These are phyloP conservation scores for Oligophagozyma castellii DNA, from an alignment of 1,139 yeast species.

Conservation along the genomic window DNA sequence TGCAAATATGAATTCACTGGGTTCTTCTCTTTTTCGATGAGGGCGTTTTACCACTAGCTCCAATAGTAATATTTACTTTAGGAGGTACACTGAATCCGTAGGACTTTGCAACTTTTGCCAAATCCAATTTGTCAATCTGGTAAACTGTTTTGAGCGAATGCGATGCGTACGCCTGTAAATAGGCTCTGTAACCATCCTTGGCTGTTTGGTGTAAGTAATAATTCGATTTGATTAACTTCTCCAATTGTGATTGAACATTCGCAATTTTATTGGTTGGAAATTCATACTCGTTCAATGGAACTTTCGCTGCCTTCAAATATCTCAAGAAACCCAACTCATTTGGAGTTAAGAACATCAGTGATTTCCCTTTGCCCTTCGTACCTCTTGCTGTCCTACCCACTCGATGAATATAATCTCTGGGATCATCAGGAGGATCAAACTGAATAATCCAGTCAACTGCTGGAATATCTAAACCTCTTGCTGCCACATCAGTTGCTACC, in stretches of 20 bases:
- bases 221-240: slow-evolving; percentile 80
- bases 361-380: slow-evolving; percentile 77
- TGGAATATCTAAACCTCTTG: slow-evolving; percentile 95
- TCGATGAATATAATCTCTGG: slow-evolving; percentile 93
- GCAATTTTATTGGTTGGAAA: slow-evolving; percentile 90
- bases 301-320: slow-evolving; percentile 91
- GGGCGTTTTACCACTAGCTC: slow-evolving; percentile 67
- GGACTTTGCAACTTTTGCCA: slow-evolving; percentile 87
- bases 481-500: slow-evolving; percentile 95
- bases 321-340: slow-evolving; percentile 88
- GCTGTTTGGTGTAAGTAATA: slow-evolving; percentile 93
- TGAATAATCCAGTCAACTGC: slow-evolving; percentile 97
- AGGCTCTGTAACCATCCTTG: slow-evolving; percentile 92
- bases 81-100: slow-evolving; percentile 96
- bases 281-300: slow-evolving; percentile 92
- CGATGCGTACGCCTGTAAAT: slow-evolving; percentile 92
- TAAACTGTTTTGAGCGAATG: slow-evolving; percentile 93
- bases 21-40: slow-evolving; percentile 18
- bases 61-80: slow-evolving; percentile 89
- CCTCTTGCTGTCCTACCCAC: slow-evolving; percentile 99
- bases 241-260: slow-evolving; percentile 86
- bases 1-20: no score
- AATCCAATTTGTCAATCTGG: slow-evolving; percentile 86
- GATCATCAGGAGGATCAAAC: slow-evolving; percentile 98
- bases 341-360: slow-evolving; percentile 89